Base-by-base conservation (phyloP, 257 asterid genomes). In the Catharanthus roseus region DNA sequence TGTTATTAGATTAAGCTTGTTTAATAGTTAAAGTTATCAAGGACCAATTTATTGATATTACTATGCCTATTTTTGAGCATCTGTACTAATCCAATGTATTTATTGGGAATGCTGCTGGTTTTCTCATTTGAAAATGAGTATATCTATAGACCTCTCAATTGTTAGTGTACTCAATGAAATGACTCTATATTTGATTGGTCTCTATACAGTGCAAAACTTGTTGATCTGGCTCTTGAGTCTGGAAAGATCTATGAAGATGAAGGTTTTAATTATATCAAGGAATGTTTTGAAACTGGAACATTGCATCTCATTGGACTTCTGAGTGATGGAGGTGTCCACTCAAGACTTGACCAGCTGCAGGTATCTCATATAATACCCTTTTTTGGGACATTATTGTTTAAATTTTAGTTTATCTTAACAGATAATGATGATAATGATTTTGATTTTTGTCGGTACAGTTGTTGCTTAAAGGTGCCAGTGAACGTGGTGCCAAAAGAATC, bases 251-350 rank as follows among this genome's bases (percentile, higher is more conserved):
- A 77, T 10, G 90, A 87, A 0, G 98, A 89, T 51, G 96, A 87
- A 49, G 98, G 97, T 50, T 90, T 93, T 74, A 80, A 87, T 8
- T 85, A 89, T 77, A 77, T 93, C 75, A 83, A 86, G 74, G 88
- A 85, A 67, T 86, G 89, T 69, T 93, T 90, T 83, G 90, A 55
- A 72, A 82, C 77, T 42, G 93, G 93, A 42, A 90, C 98, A 21
- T 85, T 93, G 10, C 98, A 93, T 79, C 89, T 93, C 67, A 90
- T 93, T 69, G 98, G 98, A 38, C 77, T 93, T 65, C 58, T 90
- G 69, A 90, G 97, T 79, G 97, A 93, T 75, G 98, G 98, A 50
- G 98, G 98, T 67, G 98, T 93, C 63, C 97, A 93, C 83, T 93
- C 98, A 58, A 85, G 97, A 77, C 83, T 93, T 19, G 86, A 93